Base-by-base conservation (phyloP, 495 filamentous ascomycete genomes). In the Neurospora sp. region DNA sequence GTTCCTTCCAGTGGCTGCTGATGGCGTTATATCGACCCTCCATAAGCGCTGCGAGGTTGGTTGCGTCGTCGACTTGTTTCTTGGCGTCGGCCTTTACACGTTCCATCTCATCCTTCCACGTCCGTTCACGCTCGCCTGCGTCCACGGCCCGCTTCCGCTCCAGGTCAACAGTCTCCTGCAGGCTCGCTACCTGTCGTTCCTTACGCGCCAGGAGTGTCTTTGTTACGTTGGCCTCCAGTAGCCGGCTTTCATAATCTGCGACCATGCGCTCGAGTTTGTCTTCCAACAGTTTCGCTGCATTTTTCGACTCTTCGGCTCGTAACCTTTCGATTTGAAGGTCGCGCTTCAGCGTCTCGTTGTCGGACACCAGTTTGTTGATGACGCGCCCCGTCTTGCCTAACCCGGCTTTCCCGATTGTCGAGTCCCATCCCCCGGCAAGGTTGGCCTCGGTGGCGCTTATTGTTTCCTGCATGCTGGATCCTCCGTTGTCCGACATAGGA, bases 361-460 rank as follows among this genome's bases (percentile, higher is more conserved):
- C 94, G 42, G 91, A 92, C 82, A 96, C 93, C 41, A 98, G 80
- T 71, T 89, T 89, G 79, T 97, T 94, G 77, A 98, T 97, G 16
- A 98, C 94, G 16, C 94, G 89, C n/a, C 94, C 94, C 3, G 92
- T 96, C 83, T 97, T 97, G 72, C 94, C 94, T 1, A 92, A 88
- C 11, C 89, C 89, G 39, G 93, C 93, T 70, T 92, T 89, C 48
- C 93, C 93, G 46, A 95, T 88, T 0, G 92, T 91, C 11, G 89
- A 86, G 74, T 91, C 92, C 92, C 92, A 95, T 8, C 76, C 77
- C 78, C 76, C 12, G 69, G 74, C 69, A 35, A 78, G 69, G 48
- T 77, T 70, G 2, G 75, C 73, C 68, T 78, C 77, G 44, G 72
- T 74, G 3, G 73, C 75, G 37, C 69, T 72, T 11, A 16, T 73